These are phyloP conservation scores for Farysia itapuensis DNA, from an alignment of 1,284 basidiomycete species.

Conservation along the genomic window DNA sequence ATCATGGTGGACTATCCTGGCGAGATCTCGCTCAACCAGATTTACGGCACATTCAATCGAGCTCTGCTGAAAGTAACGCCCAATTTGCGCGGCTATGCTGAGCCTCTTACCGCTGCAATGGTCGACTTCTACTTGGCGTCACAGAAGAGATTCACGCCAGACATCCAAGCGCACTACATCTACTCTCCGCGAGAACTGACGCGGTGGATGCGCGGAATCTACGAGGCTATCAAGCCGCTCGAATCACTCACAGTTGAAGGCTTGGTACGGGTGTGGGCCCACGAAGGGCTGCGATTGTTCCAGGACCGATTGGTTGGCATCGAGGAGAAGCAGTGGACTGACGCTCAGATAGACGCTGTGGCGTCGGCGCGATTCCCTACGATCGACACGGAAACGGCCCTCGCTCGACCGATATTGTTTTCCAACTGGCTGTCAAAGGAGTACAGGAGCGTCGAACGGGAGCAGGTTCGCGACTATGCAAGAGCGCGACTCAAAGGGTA, in stretches of 20 bases:
- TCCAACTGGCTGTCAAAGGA: constrained; percentile 99
- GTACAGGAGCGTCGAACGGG: constrained; percentile 91
- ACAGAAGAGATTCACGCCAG: constrained; percentile 90
- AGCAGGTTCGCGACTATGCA: constrained; percentile 89
- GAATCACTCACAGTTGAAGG: constrained; percentile 90
- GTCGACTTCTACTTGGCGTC: constrained; percentile 92
- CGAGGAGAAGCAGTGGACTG: constrained; percentile 73
- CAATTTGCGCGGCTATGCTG: constrained; percentile 86
- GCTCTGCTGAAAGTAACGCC: constrained; percentile 94
- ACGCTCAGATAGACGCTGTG: constrained; percentile 82
- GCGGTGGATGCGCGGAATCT: constrained; percentile 95
- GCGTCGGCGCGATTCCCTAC: constrained; percentile 90
- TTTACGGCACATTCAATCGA: constrained; percentile 98
- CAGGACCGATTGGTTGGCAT: constrained; percentile 85
- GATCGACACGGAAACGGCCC: constrained; percentile 73
- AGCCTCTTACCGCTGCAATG: constrained; percentile 96
- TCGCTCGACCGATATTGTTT: constrained; percentile 88
- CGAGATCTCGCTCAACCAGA: constrained; percentile 93
- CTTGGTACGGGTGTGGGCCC: constrained; percentile 94
- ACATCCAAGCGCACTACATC: constrained; percentile 95
- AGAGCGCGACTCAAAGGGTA: constrained; percentile 84
- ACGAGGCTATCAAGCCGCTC: constrained; percentile 89
- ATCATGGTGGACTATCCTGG: constrained; percentile 99
- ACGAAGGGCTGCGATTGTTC: constrained; percentile 95
- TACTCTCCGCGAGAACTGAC: constrained; percentile 99